Conservation (phyloP, 139 green algal genomes). For the Chlorella sp. region DNA sequence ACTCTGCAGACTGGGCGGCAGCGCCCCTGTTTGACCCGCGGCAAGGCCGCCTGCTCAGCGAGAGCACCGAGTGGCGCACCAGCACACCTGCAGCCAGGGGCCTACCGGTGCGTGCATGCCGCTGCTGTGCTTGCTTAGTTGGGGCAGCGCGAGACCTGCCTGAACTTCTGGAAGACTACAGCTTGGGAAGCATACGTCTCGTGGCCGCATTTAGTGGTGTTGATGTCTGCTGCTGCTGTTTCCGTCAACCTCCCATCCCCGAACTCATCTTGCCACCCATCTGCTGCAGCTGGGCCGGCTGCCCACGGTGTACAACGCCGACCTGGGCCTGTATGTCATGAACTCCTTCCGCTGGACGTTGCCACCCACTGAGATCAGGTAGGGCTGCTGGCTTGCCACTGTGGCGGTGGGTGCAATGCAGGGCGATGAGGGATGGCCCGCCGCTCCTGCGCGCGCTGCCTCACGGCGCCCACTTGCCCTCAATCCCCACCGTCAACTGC, state of each 20-base stretch:
- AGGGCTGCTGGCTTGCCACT: too few relatives aligned
- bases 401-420: too few relatives aligned
- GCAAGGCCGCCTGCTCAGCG: slow-evolving; percentile 8
- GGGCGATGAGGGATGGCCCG: too few relatives aligned
- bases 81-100: not conserved
- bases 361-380: slow-evolving; percentile 49
- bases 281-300: slow-evolving; percentile 61
- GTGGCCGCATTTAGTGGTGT: too few relatives aligned
- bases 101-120: not conserved
- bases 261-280: not conserved
- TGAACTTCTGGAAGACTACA: too few relatives aligned
- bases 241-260: too few relatives aligned
- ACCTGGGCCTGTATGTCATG: slow-evolving; percentile 81
- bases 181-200: too few relatives aligned
- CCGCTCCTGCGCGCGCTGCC: not conserved
- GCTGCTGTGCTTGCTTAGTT: too few relatives aligned
- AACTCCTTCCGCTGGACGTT: slow-evolving; percentile 73
- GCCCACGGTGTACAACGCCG: slow-evolving; percentile 75
- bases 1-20: slow-evolving; percentile 54
- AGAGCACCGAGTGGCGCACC: not conserved
- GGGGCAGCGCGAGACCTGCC: too few relatives aligned
- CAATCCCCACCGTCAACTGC: not conserved
- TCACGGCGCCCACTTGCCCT: not conserved
- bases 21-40: slow-evolving; percentile 72
- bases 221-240: too few relatives aligned